phyloP scores from a whole-genome alignment of 2,329 filamentous ascomycete species.

The Rosellinia necatrix region DNA sequence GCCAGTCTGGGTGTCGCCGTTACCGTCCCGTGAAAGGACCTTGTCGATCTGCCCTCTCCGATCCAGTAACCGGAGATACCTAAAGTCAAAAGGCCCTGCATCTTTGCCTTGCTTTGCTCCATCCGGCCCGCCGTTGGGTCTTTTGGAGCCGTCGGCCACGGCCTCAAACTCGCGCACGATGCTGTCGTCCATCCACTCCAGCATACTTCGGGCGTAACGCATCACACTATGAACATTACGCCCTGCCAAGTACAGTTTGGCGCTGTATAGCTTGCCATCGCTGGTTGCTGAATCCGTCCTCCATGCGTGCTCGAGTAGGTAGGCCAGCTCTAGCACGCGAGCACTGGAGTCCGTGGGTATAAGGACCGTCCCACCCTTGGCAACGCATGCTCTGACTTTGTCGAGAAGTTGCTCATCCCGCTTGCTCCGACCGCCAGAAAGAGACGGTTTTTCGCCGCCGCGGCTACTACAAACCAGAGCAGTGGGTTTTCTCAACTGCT shows the following conservation, averaged over 20 bases:
- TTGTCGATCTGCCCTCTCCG: constrained; percentile 78
- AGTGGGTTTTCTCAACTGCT: constrained; percentile 90
- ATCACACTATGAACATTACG: constrained; percentile 87
- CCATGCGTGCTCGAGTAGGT: constrained; percentile 92
- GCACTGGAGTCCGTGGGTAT: constrained; percentile 96
- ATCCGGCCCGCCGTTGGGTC: constrained; percentile 51
- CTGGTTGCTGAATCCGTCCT: constrained; percentile 63
- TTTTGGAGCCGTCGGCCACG: constrained; percentile 56
- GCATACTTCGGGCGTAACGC: constrained; percentile 89
- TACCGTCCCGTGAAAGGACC: constrained; percentile 56
- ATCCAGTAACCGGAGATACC: constrained; percentile 81
- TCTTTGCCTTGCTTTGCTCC: constrained; percentile 55
- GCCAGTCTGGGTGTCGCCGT: constrained; percentile 51
- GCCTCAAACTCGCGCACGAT: constrained; percentile 92
- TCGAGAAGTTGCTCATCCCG: constrained; percentile 85
- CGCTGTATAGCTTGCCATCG: constrained; percentile 55
- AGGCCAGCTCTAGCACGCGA: constrained; percentile 89
- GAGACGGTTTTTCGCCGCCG: constrained; percentile 72
- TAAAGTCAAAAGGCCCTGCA: constrained; percentile 85
- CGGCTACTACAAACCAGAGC: constrained; percentile 90
- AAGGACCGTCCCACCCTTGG: constrained; percentile 84
- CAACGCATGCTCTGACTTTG: constrained; percentile 78
- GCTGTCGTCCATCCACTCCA: constrained; percentile 98
- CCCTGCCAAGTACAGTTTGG: constrained; percentile 80
- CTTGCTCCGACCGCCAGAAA: constrained; percentile 74